These are phyloP conservation scores for Penicillium sp. DNA, from an alignment of 2,329 filamentous ascomycete genomes.

Conservation along the genomic window DNA sequence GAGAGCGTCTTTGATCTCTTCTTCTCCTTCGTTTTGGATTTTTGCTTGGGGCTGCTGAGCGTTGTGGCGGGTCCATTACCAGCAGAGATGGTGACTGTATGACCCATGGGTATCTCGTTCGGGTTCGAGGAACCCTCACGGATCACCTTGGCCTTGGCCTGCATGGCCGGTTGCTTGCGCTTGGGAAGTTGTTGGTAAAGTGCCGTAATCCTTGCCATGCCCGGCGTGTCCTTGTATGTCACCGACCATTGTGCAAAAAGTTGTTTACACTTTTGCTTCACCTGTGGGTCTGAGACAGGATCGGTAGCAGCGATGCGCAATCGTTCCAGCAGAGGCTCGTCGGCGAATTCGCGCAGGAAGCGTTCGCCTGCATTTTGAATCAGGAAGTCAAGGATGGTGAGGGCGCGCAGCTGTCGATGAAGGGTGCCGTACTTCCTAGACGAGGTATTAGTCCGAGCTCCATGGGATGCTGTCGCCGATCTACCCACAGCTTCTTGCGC, in stretches of 20 bases:
- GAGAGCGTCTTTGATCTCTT: constrained; percentile 60
- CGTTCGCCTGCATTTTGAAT: constrained; percentile 90
- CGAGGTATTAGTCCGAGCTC: constrained; percentile 14
- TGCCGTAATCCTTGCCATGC: constrained; percentile 76
- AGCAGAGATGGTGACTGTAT: constrained; percentile 44
- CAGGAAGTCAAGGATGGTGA: constrained; percentile 86
- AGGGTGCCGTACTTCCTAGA: constrained; percentile 85
- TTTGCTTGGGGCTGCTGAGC: constrained; percentile 42
- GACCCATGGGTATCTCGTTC: constrained; percentile 41
- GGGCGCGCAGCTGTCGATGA: constrained; percentile 87
- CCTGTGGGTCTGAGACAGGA: constrained; percentile 78
- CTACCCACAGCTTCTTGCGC: constrained; percentile 82
- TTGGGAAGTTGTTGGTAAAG: constrained; percentile 73
- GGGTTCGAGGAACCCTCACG: constrained; percentile 73
- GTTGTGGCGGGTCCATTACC: constrained; percentile 44
- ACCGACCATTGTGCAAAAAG: constrained; percentile 85
- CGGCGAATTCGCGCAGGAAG: constrained; percentile 85
- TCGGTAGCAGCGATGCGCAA: constrained; percentile 86
- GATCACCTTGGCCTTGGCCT: constrained; percentile 80
- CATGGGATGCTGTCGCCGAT: neutral
- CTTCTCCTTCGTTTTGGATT: constrained; percentile 52
- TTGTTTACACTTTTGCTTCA: constrained; percentile 84
- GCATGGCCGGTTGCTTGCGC: constrained; percentile 70
- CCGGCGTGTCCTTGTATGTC: constrained; percentile 78
- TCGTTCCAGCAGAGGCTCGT: constrained; percentile 89